phyloP scores from a whole-genome alignment of 805 yeast genomes.

The Clavispora vitiphila region DNA sequence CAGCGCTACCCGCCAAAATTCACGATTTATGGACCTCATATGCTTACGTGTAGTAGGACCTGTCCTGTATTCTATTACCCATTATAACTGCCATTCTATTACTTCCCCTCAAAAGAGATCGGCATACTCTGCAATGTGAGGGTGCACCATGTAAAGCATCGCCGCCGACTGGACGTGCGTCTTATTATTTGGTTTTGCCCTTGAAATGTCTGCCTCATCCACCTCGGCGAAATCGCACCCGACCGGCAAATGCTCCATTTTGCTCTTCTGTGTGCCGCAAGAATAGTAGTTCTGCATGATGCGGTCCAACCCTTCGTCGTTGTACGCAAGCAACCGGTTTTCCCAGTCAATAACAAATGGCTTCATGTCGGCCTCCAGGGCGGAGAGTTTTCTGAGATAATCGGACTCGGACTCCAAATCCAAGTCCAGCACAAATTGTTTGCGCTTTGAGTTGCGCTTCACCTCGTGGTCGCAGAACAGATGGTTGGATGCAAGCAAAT shows the following conservation, averaged over 20 bases:
- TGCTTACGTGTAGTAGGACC: background rate
- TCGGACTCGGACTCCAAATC: conserved; percentile 10
- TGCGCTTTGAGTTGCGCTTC: conserved; percentile 11
- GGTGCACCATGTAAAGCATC: conserved; percentile 24
- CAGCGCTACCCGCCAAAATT: background rate
- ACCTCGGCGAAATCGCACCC: conserved; percentile 6
- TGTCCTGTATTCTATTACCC: conserved; percentile 1
- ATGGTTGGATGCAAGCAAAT: conserved; percentile 14
- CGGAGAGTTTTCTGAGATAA: conserved; percentile 10
- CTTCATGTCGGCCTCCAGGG: conserved; percentile 11
- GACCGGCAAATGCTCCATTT: conserved; percentile 9
- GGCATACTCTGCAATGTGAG: conserved; percentile 42
- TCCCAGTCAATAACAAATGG: conserved; percentile 57
- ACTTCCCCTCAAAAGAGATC: conserved; percentile 31
- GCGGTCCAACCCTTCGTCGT: conserved; percentile 37
- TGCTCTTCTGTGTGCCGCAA: conserved; percentile 16
- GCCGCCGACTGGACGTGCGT: conserved; percentile 7
- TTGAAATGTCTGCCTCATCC: background rate
- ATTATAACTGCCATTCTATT: conserved; percentile 1
- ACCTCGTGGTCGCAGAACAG: conserved; percentile 14
- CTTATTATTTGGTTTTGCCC: background rate
- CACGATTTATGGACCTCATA: background rate
- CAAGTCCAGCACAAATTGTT: conserved; percentile 17
- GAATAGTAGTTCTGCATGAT: conserved; percentile 36
- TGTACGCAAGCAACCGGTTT: conserved; percentile 48